Percentiles rank a stretch among this genome's conserved stretches.
Evolutionary conservation across 371 early-diverging fungal genomes (phyloP).

Genomic region (Furculomyces boomerangus): DNA sequence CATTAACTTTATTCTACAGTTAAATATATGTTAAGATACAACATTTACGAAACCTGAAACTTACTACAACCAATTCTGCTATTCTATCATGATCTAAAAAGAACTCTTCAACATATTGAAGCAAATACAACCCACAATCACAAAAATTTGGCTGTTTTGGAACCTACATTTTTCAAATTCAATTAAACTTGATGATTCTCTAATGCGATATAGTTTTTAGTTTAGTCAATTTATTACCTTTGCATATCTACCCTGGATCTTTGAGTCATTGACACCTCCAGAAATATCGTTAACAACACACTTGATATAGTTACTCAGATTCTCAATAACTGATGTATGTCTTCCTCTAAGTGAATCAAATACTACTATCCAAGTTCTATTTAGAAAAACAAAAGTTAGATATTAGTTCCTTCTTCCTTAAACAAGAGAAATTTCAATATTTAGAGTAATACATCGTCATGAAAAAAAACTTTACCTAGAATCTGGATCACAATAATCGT

Average conservation of each 20-base stretch:
- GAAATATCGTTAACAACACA: slow-evolving; percentile 6
- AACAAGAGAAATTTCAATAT: background rate
- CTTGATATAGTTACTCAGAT: background rate
- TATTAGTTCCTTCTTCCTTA: too few relatives aligned
- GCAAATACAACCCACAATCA: slow-evolving; percentile 46
- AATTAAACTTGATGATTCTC: background rate
- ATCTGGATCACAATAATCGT: background rate
- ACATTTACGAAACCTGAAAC: background rate
- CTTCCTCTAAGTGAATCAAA: slow-evolving; percentile 34
- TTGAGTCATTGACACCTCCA: slow-evolving; percentile 16
- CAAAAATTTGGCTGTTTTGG: slow-evolving; percentile 38
- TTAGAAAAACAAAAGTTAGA: background rate
- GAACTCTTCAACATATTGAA: slow-evolving; percentile 35
- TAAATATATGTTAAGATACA: background rate
- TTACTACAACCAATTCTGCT: background rate
- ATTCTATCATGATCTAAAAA: slow-evolving; percentile 18
- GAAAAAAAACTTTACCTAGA: background rate
- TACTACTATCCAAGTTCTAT: slow-evolving; percentile 20
- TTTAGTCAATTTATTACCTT: slow-evolving; percentile 9
- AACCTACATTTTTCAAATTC: slow-evolving; percentile 7
- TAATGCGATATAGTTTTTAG: background rate
- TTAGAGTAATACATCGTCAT: background rate
- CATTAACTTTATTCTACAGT: background rate
- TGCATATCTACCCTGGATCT: slow-evolving; percentile 22
- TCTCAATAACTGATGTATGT: slow-evolving; percentile 13